These are phyloP conservation scores for Aspergillus bridgeri DNA, from an alignment of 495 filamentous ascomycete genomes.

Conservation along the genomic window DNA sequence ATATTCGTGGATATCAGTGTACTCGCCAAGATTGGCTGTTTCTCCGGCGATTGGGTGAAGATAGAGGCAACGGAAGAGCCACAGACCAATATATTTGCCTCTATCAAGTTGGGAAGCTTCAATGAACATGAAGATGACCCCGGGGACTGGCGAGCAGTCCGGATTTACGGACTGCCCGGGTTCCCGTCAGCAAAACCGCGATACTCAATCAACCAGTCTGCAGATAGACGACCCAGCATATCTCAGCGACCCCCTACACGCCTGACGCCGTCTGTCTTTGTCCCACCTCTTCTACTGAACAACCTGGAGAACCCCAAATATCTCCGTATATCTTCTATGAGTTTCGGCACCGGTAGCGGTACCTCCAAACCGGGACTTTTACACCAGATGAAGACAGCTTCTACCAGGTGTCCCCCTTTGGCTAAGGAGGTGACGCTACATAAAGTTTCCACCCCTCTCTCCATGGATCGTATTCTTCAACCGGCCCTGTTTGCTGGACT, in stretches of 20 bases:
- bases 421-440: slow-evolving; percentile 90
- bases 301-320: slow-evolving; percentile 78
- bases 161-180: slow-evolving; percentile 84
- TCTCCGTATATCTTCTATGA: slow-evolving; percentile 64
- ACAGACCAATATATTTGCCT: slow-evolving; percentile 50
- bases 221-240: slow-evolving; percentile 50
- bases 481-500: slow-evolving; percentile 77
- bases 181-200: slow-evolving; percentile 47
- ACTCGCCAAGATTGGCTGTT: slow-evolving; percentile 84
- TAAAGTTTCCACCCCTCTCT: slow-evolving; percentile 83
- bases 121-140: slow-evolving; percentile 41
- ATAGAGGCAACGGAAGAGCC: slow-evolving; percentile 71
- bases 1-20: slow-evolving; percentile 85
- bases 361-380: slow-evolving; percentile 33
- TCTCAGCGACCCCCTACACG: slow-evolving; percentile 41
- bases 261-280: slow-evolving; percentile 60
- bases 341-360: slow-evolving; percentile 36
- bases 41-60: slow-evolving; percentile 97
- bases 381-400: slow-evolving; percentile 46
- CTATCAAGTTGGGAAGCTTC: slow-evolving; percentile 48
- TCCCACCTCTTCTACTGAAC: slow-evolving; percentile 80
- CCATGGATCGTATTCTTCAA: slow-evolving; percentile 79
- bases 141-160: slow-evolving; percentile 71
- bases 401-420: slow-evolving; percentile 66
- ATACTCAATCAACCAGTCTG: slow-evolving; percentile 49